phyloP scores from a whole-genome alignment of 2,329 filamentous ascomycete species.

The Diatrype stigma region DNA sequence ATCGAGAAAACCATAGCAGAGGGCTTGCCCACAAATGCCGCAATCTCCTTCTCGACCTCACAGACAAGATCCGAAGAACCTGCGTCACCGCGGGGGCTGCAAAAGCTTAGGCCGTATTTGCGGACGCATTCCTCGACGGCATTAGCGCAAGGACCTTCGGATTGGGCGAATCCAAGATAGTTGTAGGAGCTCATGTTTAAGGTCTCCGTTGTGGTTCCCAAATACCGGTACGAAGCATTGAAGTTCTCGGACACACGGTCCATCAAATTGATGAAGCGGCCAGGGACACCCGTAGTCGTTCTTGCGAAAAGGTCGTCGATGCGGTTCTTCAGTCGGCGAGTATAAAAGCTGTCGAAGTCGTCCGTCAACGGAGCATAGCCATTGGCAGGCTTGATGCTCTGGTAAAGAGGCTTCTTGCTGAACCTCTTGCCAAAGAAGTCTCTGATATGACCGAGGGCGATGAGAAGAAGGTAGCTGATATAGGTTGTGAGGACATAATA shows the following conservation, averaged over 20 bases:
- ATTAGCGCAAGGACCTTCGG: conserved; percentile 93
- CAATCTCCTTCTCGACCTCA: conserved; percentile 87
- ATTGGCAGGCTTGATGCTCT: conserved; percentile 74
- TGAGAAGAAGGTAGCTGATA: conserved; percentile 94
- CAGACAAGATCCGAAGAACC: conserved; percentile 83
- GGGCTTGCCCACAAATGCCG: conserved; percentile 89
- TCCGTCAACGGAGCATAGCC: conserved; percentile 95
- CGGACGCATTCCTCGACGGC: conserved; percentile 80
- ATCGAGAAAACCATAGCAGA: conserved; percentile 97
- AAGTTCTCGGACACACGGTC: conserved; percentile 88
- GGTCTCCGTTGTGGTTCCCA: conserved; percentile 87
- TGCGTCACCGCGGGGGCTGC: conserved; percentile 76
- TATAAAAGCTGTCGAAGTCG: conserved; percentile 99
- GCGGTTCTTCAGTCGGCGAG: conserved; percentile 83
- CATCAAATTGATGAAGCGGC: conserved; percentile 86
- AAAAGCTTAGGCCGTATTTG: conserved; percentile 79
- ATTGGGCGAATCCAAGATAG: conserved; percentile 97
- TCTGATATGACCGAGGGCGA: conserved; percentile 89
- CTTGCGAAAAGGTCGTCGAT: conserved; percentile 97
- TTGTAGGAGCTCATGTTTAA: conserved; percentile 99
- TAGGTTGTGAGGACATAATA: conserved; percentile 97
- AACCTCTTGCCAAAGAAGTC: conserved; percentile 99
- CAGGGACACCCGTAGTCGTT: conserved; percentile 88
- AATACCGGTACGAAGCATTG: conserved; percentile 85
- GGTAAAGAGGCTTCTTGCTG: conserved; percentile 75